phyloP scores from a whole-genome alignment of 2,329 filamentous ascomycete genomes.

The Fusarium sp. region DNA sequence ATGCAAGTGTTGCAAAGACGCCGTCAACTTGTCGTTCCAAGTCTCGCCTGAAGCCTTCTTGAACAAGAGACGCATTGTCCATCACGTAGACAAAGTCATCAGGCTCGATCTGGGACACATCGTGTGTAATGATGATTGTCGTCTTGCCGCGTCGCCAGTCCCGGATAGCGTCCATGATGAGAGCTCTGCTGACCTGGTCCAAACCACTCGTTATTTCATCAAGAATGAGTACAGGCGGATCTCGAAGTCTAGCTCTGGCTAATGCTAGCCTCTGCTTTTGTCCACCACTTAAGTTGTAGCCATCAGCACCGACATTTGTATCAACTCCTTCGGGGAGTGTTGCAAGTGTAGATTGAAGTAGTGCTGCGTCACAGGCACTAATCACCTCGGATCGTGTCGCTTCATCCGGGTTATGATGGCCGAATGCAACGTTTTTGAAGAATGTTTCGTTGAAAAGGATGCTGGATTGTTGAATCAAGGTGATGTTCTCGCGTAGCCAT shows the following conservation, averaged over 20 bases:
- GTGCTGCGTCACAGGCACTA: conserved; percentile 73
- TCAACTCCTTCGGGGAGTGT: conserved; percentile 77
- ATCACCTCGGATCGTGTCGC: conserved; percentile 68
- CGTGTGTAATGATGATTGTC: conserved; percentile 94
- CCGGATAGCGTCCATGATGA: conserved; percentile 81
- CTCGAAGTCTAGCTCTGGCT: conserved; percentile 80
- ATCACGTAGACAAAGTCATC: conserved; percentile 86
- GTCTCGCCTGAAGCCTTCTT: conserved; percentile 73
- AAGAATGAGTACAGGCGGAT: conserved; percentile 84
- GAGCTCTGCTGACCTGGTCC: conserved; percentile 75
- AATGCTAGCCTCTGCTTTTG: conserved; percentile 86
- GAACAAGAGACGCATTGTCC: conserved; percentile 74
- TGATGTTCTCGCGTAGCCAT: conserved; percentile 84
- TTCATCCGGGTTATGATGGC: conserved; percentile 61
- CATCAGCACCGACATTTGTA: conserved; percentile 78
- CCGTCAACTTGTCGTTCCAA: conserved; percentile 61
- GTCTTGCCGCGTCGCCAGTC: conserved; percentile 84
- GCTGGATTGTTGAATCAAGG: conserved; percentile 84
- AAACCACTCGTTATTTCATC: conserved; percentile 91
- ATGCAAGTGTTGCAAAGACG: conserved; percentile 59
- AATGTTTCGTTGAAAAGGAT: conserved; percentile 86
- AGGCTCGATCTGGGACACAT: conserved; percentile 79
- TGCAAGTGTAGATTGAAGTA: conserved; percentile 75
- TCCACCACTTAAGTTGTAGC: conserved; percentile 81
- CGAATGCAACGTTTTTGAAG: conserved; percentile 81